Evolutionary conservation across 1,284 basidiomycete species (phyloP), one percentile per base, ranked within the genome.

Genomic region (Leccinum pachyderme): DNA sequence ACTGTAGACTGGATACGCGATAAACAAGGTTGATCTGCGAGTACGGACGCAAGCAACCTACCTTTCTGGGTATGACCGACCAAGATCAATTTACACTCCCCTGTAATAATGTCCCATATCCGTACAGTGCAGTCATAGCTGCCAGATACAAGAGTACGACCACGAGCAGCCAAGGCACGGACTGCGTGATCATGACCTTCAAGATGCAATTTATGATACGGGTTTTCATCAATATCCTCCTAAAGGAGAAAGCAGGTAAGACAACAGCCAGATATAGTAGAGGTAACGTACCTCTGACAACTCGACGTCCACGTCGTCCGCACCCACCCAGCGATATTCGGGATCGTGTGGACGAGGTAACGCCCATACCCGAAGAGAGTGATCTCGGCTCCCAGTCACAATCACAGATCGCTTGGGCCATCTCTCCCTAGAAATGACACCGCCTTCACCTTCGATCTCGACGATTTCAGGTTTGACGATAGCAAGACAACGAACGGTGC

Each of bases 51-150:
- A 25, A n/a, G 47, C 7, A 8, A 55, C 75, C 58, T 60, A 93
- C 93, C 93, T 82, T 95, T 96, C 69, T 93, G 90, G 25, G 89
- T 89, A 70, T 98, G 95, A 0, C 95, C 95, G 2, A 81, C 79
- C 47, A 98, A 77, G 7, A 89, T 80, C 78, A 88, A 90, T 65
- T 86, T 86, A 69, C 89, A 91, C 43, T 81, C 78, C 11, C 95
- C 95, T n/a, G 86, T 89, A 59, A 94, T 81, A 56, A 93, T 89
- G 69, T 98, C 94, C 95, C 95, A 98, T 33, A 97, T 89, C 37
- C 95, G 86, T 37, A 97, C 93, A 4, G 86, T 91, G 68, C 86
- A 90, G 69, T 98, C 95, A 72, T 98, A 98, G 64, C 93, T 95
- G 28, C 94, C 95, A n/a, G 93, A 95, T 24, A 95, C 90, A 46